A percentile compares a stretch with the other conserved stretches of the same genome.
Evolutionary conservation across 2,329 filamentous ascomycete genomes (phyloP).

Genomic region (Cryphonectria parasitica): DNA sequence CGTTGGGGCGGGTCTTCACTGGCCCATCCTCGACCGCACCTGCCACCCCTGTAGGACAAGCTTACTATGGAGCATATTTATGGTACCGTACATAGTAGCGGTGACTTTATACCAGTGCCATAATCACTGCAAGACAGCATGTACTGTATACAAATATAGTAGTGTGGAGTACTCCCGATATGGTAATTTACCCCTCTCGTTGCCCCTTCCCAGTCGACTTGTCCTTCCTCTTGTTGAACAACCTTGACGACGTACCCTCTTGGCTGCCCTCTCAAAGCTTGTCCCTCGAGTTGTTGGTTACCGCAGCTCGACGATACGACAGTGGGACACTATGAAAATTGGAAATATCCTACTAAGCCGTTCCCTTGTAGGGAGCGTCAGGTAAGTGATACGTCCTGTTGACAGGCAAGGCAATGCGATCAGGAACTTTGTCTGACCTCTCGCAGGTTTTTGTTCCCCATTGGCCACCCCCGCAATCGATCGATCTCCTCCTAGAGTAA

Average conservation of each 20-base stretch:
- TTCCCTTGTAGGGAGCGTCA: background rate
- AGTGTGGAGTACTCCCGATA: background rate
- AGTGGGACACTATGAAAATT: background rate
- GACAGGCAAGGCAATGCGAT: background rate
- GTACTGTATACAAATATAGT: background rate
- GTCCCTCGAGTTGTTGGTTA: background rate
- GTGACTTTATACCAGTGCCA: background rate
- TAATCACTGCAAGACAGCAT: background rate
- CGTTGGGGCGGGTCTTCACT: background rate
- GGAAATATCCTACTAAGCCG: background rate
- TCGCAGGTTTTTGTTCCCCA: background rate
- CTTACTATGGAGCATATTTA: background rate
- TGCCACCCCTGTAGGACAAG: background rate
- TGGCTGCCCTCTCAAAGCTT: background rate
- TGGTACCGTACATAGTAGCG: background rate
- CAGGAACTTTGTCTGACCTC: background rate
- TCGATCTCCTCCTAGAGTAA: background rate
- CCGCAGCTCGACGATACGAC: background rate
- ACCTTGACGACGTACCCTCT: background rate
- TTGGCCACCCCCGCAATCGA: background rate
- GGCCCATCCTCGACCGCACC: background rate
- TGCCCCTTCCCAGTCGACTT: background rate
- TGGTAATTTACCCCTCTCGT: background rate
- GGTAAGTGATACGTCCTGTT: background rate
- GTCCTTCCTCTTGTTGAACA: background rate